phyloP scores from a whole-genome alignment of 1,139 yeast genomes.

The Keqinozyma sinolaborantium region DNA sequence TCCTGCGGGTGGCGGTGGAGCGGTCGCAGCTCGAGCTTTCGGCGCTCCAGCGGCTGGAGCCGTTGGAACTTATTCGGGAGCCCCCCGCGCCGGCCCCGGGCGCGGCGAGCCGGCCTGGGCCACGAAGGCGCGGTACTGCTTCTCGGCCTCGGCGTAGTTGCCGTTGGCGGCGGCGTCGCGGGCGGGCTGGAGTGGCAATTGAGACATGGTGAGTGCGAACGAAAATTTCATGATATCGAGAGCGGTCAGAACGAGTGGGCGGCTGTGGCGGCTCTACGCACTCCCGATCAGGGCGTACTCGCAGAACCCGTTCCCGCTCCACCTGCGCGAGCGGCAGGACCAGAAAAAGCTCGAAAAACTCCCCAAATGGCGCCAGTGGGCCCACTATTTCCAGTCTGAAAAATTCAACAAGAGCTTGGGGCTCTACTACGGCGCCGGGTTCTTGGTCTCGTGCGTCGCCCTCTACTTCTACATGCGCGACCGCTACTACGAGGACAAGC shows the following conservation, averaged over 20 bases:
- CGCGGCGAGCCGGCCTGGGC: too few species aligned
- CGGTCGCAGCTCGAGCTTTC: too few species aligned
- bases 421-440: conserved; percentile 53
- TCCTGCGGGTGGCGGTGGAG: too few species aligned
- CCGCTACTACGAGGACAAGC: conserved; percentile 62
- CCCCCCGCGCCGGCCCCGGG: too few species aligned
- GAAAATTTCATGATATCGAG: not conserved
- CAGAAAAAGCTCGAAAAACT: conserved; percentile 19
- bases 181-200: conserved; percentile 32
- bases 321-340: conserved; percentile 23
- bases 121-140: conserved; percentile 17
- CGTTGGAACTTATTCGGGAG: too few species aligned
- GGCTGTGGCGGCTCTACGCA: too few species aligned
- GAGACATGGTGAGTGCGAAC: not conserved
- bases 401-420: conserved; percentile 40
- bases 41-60: too few species aligned
- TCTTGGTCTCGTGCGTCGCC: conserved; percentile 51
- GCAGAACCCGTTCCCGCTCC: conserved; percentile 30
- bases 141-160: conserved; percentile 55
- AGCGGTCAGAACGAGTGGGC: not conserved
- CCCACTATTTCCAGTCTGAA: conserved; percentile 30
- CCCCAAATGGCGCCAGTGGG: conserved; percentile 42
- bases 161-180: conserved; percentile 49
- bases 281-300: conserved; percentile 11
- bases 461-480: conserved; percentile 69